phyloP scores from a whole-genome alignment of 768 basidiomycete genomes.

The Trametopsis cervina region DNA sequence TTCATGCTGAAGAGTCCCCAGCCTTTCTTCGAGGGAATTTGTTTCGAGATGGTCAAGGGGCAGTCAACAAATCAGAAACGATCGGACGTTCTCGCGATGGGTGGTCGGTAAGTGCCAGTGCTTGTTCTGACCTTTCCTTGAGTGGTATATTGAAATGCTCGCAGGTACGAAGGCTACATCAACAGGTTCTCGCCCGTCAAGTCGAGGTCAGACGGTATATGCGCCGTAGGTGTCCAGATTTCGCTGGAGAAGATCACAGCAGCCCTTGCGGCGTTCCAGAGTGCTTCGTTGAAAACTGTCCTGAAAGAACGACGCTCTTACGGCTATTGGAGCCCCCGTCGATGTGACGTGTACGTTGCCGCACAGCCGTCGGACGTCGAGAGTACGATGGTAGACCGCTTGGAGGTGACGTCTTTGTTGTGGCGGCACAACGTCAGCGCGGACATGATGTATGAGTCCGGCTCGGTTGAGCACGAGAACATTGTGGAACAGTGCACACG shows the following conservation, averaged over 20 bases:
- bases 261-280: slow-evolving; percentile 64
- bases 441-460: slow-evolving; percentile 82
- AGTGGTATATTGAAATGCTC: neutral
- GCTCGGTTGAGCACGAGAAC: slow-evolving; percentile 57
- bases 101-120: slow-evolving; percentile 55
- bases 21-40: slow-evolving; percentile 63
- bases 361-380: slow-evolving; percentile 48
- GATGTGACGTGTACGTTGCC: slow-evolving; percentile 83
- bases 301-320: slow-evolving; percentile 78
- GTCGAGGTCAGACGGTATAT: slow-evolving; percentile 44
- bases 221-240: slow-evolving; percentile 72
- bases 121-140: neutral
- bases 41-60: slow-evolving; percentile 67
- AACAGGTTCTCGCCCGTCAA: slow-evolving; percentile 49
- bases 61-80: slow-evolving; percentile 36
- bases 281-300: slow-evolving; percentile 53
- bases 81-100: slow-evolving; percentile 69
- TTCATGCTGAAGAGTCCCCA: slow-evolving; percentile 65
- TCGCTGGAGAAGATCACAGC: slow-evolving; percentile 72
- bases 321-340: slow-evolving; percentile 84
- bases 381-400: slow-evolving; percentile 68
- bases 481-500: slow-evolving; percentile 60
- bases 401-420: slow-evolving; percentile 68
- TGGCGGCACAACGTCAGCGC: slow-evolving; percentile 83
- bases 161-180: slow-evolving; percentile 71